Conservation (phyloP, 208 protist species). For the Ichthyophonus hoferi region DNA sequence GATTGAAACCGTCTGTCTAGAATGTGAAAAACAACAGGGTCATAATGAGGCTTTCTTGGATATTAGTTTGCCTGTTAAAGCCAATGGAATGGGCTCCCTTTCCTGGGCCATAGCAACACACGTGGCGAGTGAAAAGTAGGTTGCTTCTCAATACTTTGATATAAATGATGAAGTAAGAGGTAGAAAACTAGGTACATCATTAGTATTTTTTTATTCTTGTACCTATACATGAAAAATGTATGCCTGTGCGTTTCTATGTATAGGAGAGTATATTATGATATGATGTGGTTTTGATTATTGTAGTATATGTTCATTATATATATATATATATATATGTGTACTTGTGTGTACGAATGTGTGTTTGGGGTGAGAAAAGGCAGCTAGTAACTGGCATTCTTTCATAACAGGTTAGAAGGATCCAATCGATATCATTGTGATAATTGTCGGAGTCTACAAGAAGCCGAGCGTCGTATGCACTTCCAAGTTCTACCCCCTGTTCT, state of each 20-base stretch:
- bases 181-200: too few relatives aligned
- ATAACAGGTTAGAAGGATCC: neutral
- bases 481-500: neutral
- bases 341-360: too few relatives aligned
- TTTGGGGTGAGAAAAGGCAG: neutral
- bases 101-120: neutral
- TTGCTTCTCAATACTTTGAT: neutral
- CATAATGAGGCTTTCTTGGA: neutral
- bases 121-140: neutral
- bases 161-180: neutral
- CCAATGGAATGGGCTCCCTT: neutral
- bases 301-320: too few relatives aligned
- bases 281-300: too few relatives aligned
- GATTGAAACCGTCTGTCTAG: neutral
- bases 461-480: neutral
- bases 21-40: neutral
- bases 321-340: too few relatives aligned
- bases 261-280: too few relatives aligned
- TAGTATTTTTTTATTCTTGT: too few relatives aligned
- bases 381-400: neutral
- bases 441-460: neutral
- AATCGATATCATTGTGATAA: neutral
- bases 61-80: neutral
- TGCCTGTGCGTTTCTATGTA: too few relatives aligned
- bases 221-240: too few relatives aligned